Evolutionary conservation across 1,284 basidiomycete genomes (phyloP).

Genomic region (Phenoliferia sp.): DNA sequence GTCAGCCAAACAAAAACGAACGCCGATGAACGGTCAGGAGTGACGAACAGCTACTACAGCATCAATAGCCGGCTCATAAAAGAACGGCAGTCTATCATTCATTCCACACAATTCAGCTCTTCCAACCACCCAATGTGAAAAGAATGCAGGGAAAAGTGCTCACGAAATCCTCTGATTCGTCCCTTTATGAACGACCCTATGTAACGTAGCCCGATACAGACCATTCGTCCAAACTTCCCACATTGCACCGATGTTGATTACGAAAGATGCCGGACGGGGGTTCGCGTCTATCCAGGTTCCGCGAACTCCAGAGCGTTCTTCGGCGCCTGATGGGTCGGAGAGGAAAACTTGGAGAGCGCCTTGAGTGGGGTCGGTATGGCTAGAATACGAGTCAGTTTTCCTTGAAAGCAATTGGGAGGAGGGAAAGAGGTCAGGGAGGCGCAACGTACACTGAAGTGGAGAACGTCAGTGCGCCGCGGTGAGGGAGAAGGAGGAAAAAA

Average conservation of each 20-base stretch:
- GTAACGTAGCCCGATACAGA: constrained; percentile 68
- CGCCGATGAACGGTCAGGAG: constrained; percentile 45
- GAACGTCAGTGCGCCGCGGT: not conserved
- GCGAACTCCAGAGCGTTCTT: constrained; percentile 49
- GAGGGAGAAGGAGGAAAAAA: not conserved
- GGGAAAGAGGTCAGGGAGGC: not conserved
- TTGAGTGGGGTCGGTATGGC: constrained; percentile 66
- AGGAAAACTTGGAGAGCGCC: constrained; percentile 75
- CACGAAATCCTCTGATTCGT: constrained; percentile 66
- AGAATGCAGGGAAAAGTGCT: not conserved
- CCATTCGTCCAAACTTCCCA: constrained; percentile 79
- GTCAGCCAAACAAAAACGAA: not conserved
- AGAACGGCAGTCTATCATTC: constrained; percentile 66
- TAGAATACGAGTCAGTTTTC: not conserved
- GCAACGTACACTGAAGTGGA: not conserved
- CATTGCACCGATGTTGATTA: constrained; percentile 76
- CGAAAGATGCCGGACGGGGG: constrained; percentile 67
- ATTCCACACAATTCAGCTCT: too few species aligned
- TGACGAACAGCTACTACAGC: constrained; percentile 54
- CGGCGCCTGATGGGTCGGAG: constrained; percentile 46
- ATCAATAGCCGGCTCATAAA: constrained; percentile 76
- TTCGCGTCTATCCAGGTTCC: constrained; percentile 73
- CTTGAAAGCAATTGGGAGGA: not conserved
- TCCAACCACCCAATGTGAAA: too few species aligned
- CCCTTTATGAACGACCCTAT: constrained; percentile 67